These are phyloP conservation scores for Hyaloscypha variabilis DNA, from an alignment of 495 filamentous ascomycete species.

Conservation along the genomic window DNA sequence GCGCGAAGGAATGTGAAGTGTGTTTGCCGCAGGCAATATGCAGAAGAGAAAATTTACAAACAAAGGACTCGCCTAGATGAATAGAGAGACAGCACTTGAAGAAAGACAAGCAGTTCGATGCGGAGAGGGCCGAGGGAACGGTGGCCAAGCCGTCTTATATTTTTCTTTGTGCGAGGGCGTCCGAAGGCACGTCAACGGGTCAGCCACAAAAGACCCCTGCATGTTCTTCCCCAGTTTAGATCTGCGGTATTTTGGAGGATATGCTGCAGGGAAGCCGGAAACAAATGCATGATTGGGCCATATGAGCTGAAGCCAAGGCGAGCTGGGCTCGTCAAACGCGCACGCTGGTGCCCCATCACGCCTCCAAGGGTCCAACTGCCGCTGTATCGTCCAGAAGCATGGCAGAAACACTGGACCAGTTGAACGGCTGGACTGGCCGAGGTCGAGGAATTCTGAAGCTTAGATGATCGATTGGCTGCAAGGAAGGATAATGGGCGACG, in stretches of 20 bases:
- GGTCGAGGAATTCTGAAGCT: conserved; percentile 20
- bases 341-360: conserved; percentile 14
- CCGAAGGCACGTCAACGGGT: not conserved
- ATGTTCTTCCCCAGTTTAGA: conserved; percentile 11
- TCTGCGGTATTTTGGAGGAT: conserved; percentile 16
- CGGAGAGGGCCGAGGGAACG: conserved; percentile 14
- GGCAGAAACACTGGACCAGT: conserved; percentile 13
- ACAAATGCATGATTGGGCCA: conserved; percentile 16
- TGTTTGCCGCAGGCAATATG: conserved; percentile 27
- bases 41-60: conserved; percentile 5
- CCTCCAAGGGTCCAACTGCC: not conserved
- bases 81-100: conserved; percentile 18
- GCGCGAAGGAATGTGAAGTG: conserved; percentile 22
- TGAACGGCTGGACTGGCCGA: conserved; percentile 6
- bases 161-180: conserved; percentile 13
- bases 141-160: conserved; percentile 27
- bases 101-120: conserved; percentile 20
- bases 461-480: conserved; percentile 25
- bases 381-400: conserved; percentile 6
- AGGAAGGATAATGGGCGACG: conserved; percentile 13
- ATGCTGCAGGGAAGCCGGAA: conserved; percentile 13
- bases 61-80: conserved; percentile 28
- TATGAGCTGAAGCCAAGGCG: conserved; percentile 11
- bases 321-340: conserved; percentile 20
- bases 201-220: conserved; percentile 15